Evolutionary conservation across 768 basidiomycete genomes (phyloP).

Genomic region (Psilocybe tampanensis): DNA sequence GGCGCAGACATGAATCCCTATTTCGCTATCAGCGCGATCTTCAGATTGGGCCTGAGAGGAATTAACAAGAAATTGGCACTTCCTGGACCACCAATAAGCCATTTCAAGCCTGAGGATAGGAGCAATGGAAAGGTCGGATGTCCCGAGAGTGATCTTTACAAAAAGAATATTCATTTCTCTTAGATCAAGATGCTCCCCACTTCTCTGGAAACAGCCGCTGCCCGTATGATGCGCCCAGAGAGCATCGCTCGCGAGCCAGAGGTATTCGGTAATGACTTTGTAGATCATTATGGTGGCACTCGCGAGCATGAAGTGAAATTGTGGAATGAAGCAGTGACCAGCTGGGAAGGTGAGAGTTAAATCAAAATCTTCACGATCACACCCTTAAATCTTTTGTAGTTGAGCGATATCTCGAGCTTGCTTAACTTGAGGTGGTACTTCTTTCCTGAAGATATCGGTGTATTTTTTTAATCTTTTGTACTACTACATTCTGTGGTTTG

Average conservation of each 20-base stretch:
- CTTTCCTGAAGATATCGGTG: too few species aligned
- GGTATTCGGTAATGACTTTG: conserved; percentile 85
- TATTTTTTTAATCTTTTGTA: too few species aligned
- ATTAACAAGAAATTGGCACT: conserved; percentile 77
- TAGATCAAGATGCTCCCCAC: conserved; percentile 77
- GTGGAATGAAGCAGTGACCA: conserved; percentile 90
- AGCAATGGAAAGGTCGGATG: conserved; percentile 52
- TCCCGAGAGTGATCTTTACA: not conserved
- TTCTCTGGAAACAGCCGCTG: conserved; percentile 79
- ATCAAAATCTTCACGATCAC: not conserved
- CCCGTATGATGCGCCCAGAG: conserved; percentile 72
- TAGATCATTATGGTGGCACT: conserved; percentile 96
- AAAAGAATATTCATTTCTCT: not conserved
- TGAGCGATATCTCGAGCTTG: conserved; percentile 85
- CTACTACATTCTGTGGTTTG: too few species aligned
- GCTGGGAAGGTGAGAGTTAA: conserved; percentile 79
- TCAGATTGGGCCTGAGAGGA: conserved; percentile 84
- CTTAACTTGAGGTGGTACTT: conserved; percentile 20
- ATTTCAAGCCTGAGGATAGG: conserved; percentile 57
- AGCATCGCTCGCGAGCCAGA: conserved; percentile 79
- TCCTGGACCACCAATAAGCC: conserved; percentile 69
- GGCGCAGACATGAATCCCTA: conserved; percentile 98
- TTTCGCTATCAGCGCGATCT: conserved; percentile 85
- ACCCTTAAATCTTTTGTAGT: conserved; percentile 44
- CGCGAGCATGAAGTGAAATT: conserved; percentile 85